Conservation (phyloP, 257 asterid genomes). For the Plectranthus barbatus region DNA sequence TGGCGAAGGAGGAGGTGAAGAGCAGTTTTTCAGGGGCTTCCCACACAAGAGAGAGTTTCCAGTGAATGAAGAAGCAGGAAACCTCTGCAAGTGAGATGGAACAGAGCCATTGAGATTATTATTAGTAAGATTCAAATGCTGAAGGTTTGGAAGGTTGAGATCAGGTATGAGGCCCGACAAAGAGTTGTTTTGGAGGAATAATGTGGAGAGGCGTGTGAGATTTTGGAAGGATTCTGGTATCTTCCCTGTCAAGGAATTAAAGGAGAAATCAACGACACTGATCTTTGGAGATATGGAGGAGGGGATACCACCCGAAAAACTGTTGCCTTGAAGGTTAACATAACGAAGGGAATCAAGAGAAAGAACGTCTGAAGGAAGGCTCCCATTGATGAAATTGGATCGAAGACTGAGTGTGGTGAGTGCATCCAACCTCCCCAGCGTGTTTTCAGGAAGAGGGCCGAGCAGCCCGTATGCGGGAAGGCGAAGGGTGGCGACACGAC, state of each 20-base stretch:
- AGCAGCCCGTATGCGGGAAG: conserved; percentile 57
- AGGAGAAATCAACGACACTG: conserved; percentile 50
- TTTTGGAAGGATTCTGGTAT: conserved; percentile 35
- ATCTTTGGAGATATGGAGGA: conserved; percentile 39
- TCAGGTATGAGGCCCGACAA: conserved; percentile 54
- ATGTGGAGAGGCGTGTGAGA: conserved; percentile 36
- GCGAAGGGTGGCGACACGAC: conserved; percentile 50
- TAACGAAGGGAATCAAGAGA: conserved; percentile 57
- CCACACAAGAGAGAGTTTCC: conserved; percentile 71
- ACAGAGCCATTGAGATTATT: conserved; percentile 56
- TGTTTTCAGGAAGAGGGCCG: conserved; percentile 64
- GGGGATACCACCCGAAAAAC: conserved; percentile 52
- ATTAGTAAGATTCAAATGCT: conserved; percentile 46
- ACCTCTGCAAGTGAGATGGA: conserved; percentile 46
- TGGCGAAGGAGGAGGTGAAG: conserved; percentile 30
- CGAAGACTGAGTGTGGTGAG: conserved; percentile 63
- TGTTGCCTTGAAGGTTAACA: conserved; percentile 51
- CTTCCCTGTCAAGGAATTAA: conserved; percentile 54
- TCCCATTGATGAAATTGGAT: conserved; percentile 43
- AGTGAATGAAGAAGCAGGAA: conserved; percentile 52
- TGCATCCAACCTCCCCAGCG: conserved; percentile 52
- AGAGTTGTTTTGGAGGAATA: conserved; percentile 62
- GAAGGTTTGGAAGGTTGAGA: conserved; percentile 43
- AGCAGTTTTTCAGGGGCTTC: conserved; percentile 43
- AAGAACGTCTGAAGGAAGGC: conserved; percentile 55